A percentile compares a stretch with the other conserved stretches of the same genome.
Evolutionary conservation across 768 basidiomycete species (phyloP).

Genomic region (Trametes sanguinea): DNA sequence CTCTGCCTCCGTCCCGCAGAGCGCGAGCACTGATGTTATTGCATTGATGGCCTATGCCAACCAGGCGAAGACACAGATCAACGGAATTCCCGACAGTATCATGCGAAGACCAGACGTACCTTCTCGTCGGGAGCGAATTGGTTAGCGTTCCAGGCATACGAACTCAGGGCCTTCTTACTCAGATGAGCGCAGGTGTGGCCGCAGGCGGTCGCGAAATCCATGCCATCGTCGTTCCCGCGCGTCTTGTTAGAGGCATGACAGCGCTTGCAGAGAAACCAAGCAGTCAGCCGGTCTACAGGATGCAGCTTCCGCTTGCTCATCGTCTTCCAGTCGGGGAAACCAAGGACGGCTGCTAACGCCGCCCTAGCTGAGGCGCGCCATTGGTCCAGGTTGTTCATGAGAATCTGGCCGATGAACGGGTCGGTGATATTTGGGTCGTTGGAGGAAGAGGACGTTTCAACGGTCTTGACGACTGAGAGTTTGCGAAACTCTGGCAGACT

Average conservation of each 20-base stretch:
- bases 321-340: constrained; percentile 52
- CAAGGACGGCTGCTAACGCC: constrained; percentile 48
- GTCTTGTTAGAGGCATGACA: constrained; percentile 46
- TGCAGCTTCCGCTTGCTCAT: constrained; percentile 49
- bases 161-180: constrained; percentile 31
- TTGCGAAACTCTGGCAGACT: constrained; percentile 48
- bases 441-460: constrained; percentile 31
- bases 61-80: background rate
- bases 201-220: constrained; percentile 62
- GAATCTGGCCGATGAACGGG: constrained; percentile 39
- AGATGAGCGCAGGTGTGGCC: constrained; percentile 51
- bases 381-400: constrained; percentile 45
- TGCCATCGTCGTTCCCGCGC: constrained; percentile 41
- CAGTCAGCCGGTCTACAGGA: constrained; percentile 59
- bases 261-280: constrained; percentile 56
- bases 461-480: constrained; percentile 46
- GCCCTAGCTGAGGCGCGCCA: constrained; percentile 52
- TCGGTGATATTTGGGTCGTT: constrained; percentile 27
- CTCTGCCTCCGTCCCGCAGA: constrained; percentile 36
- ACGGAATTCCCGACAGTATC: background rate
- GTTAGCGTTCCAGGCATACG: constrained; percentile 47
- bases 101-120: constrained; percentile 36
- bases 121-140: constrained; percentile 61
- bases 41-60: constrained; percentile 48
- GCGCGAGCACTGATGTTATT: constrained; percentile 40